Evolutionary conservation across 2,329 filamentous ascomycete genomes (phyloP).

Genomic region (Emmonsia crescens): DNA sequence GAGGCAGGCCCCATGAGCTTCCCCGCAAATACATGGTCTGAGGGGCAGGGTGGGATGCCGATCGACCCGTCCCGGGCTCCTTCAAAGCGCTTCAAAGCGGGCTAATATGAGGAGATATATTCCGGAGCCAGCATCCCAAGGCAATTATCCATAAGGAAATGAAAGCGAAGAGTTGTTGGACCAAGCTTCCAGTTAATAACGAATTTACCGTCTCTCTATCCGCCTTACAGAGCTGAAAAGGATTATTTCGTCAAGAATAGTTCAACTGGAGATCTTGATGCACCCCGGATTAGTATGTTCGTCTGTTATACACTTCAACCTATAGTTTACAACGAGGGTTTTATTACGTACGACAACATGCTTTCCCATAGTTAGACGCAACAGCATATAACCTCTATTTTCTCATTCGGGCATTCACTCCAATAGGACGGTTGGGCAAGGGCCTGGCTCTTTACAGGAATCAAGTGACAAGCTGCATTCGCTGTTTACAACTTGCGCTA

Average conservation of each 20-base stretch:
- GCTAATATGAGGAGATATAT: background rate
- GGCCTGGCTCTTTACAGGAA: background rate
- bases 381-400: background rate
- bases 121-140: background rate
- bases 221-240: background rate
- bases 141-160: background rate
- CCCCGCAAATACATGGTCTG: background rate
- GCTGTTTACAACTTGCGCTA: background rate
- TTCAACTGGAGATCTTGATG: background rate
- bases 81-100: background rate
- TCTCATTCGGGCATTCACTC: background rate
- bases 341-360: background rate
- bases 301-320: background rate
- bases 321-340: background rate
- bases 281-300: background rate
- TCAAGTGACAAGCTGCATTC: background rate
- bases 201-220: background rate
- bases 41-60: background rate
- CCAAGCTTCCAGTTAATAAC: background rate
- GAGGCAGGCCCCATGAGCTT: background rate
- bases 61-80: background rate
- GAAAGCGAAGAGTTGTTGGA: background rate
- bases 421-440: background rate
- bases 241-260: background rate
- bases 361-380: background rate